Conservation (phyloP, 192 early-diverging fungal species). For the Coemansia erecta region DNA sequence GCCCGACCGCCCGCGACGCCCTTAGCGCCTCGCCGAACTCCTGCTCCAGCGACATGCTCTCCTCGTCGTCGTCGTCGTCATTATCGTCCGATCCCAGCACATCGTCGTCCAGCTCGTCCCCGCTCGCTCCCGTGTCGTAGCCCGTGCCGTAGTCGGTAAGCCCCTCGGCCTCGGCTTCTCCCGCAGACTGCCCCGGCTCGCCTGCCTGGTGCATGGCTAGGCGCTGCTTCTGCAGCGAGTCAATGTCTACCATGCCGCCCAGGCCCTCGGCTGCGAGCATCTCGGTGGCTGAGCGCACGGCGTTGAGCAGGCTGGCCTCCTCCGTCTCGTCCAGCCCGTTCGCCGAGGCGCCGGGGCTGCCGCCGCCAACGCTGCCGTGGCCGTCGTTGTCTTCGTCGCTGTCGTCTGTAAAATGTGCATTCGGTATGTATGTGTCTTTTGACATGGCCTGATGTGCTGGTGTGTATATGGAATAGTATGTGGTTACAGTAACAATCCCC, state of each 20-base stretch:
- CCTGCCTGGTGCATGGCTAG: not conserved
- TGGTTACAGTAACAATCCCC: no score
- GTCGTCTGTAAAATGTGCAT: not conserved
- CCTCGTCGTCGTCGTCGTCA: not conserved
- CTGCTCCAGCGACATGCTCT: not conserved
- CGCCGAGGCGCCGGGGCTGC: no score
- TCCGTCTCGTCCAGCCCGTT: not conserved
- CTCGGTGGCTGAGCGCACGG: slow-evolving; percentile 28
- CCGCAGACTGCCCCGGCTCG: no score
- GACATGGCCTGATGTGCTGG: no score
- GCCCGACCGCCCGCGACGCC: not conserved
- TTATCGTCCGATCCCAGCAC: not conserved
- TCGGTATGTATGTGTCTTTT: no score
- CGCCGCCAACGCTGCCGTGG: not conserved
- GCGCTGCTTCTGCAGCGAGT: slow-evolving; percentile 19
- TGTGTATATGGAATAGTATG: no score
- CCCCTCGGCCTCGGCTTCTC: no score
- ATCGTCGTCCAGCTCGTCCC: not conserved
- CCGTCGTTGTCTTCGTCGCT: not conserved
- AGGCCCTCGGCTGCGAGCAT: slow-evolving; percentile 47
- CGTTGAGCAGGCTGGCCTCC: slow-evolving; percentile 20
- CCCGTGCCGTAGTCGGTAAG: no score
- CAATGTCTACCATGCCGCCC: slow-evolving; percentile 36
- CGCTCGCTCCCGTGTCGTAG: no score
- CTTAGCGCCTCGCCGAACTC: not conserved